Base-by-base conservation (phyloP, 139 green algal genomes). In the Coccomyxa sp. region DNA sequence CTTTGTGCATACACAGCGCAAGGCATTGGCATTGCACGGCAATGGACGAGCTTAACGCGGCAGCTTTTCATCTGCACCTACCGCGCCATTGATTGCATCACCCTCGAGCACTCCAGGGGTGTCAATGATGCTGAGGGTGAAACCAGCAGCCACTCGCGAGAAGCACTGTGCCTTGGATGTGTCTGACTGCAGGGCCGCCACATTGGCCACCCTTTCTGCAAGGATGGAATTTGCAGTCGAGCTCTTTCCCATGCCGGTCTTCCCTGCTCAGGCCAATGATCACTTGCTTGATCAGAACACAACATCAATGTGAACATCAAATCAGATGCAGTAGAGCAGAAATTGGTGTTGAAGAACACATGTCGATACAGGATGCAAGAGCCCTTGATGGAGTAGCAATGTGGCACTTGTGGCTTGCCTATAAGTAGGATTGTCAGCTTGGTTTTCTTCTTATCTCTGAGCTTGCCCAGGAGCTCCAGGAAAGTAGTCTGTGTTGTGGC, bases 81-180 rank as follows among this genome's bases (percentile, higher is more conserved):
- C 89, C 85, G 79, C 79, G 57, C 89, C 86, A 51, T 82, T 87
- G 21, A 96, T 81, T 0, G 77, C 59, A 82, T 95, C 93, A 58
- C 88, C 86, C 10, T 95, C 89, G 77, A 95, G 84, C 58, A 96
- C 80, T 0, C 91, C 93, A 45, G 92, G 93, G 13, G 93, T 94
- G 89, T 96, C 93, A 60, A 96, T 93, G 76, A 94, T 13, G 78
- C 82, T 90, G 51, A 96, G 58, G 30, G 85, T 88, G 81, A 96
- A 96, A 21, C 87, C 92, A 13, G 23, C 78, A 23, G 85, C 80
- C 9, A 27, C 38, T 32, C 91, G 88, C 18, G 82, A 87, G 74
- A 88, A 80, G 38, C 86, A 76, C 38, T 87, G 71, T 12, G 91
- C 89, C 14, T 78, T 67, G 57, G 80, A 28, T 17, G 80, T 90